Percentiles rank a stretch among this genome's conserved stretches.
These are phyloP conservation scores for Citrullus amarus DNA, from an alignment of 306 rosid species.

Conservation along the genomic window DNA sequence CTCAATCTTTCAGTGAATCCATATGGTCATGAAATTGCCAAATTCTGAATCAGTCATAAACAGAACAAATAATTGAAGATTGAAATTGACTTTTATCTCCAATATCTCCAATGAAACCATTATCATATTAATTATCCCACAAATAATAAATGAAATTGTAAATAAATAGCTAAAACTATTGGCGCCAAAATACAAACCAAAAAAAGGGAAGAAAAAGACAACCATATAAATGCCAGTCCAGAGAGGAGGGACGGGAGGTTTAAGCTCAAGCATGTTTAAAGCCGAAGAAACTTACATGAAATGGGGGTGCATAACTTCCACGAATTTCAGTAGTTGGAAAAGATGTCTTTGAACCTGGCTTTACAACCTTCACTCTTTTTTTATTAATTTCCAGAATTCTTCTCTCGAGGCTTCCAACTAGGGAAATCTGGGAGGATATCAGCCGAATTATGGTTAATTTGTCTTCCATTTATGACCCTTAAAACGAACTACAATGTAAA, in stretches of 20 bases:
- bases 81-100: not conserved
- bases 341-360: conserved; percentile 90
- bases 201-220: not conserved
- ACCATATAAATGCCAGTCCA: not conserved
- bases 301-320: conserved; percentile 89
- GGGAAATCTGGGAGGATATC: conserved; percentile 37
- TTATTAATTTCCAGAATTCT: conserved; percentile 73
- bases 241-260: not conserved
- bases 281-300: conserved; percentile 55
- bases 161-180: not conserved
- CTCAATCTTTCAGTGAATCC: not conserved
- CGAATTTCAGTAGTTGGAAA: conserved; percentile 91
- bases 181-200: not conserved
- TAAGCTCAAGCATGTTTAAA: not conserved
- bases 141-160: not conserved
- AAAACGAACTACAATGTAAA: not conserved
- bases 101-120: not conserved
- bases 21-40: not conserved
- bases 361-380: conserved; percentile 83
- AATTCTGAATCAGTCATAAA: not conserved
- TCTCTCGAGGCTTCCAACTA: conserved; percentile 63
- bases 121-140: not conserved
- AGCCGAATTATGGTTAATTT: conserved; percentile 1
- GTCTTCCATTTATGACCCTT: not conserved
- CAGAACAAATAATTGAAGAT: not conserved